Conservation (phyloP, 768 basidiomycete genomes). For the Leccinum broughii region DNA sequence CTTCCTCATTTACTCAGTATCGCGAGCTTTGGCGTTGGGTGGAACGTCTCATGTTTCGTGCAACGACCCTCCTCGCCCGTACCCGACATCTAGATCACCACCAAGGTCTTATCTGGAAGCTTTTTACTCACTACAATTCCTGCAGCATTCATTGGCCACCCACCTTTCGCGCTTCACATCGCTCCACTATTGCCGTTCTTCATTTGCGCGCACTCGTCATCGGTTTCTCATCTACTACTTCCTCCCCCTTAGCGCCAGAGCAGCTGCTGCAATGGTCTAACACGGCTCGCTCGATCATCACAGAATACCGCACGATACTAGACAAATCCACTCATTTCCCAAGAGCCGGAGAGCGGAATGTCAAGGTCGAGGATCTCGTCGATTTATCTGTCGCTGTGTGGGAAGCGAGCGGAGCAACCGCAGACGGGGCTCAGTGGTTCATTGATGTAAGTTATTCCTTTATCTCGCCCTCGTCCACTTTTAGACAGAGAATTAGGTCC, state of each 20-base stretch:
- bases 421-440: slow-evolving; percentile 71
- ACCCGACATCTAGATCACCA: slow-evolving; percentile 38
- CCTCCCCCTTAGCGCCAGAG: slow-evolving; percentile 22
- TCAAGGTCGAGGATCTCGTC: slow-evolving; percentile 79
- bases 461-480: neutral
- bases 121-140: slow-evolving; percentile 59
- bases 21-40: slow-evolving; percentile 88
- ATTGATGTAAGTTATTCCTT: slow-evolving; percentile 61
- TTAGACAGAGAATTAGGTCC: slow-evolving; percentile 47
- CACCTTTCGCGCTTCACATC: slow-evolving; percentile 73
- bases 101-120: slow-evolving; percentile 53
- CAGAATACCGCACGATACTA: slow-evolving; percentile 70
- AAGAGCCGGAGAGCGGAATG: slow-evolving; percentile 74
- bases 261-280: slow-evolving; percentile 58
- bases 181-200: slow-evolving; percentile 66
- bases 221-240: slow-evolving; percentile 34
- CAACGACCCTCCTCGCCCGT: slow-evolving; percentile 62
- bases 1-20: slow-evolving; percentile 59
- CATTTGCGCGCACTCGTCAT: slow-evolving; percentile 74
- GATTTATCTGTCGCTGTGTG: slow-evolving; percentile 80
- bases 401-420: slow-evolving; percentile 69
- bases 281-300: slow-evolving; percentile 63
- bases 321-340: slow-evolving; percentile 75
- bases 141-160: slow-evolving; percentile 76
- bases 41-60: slow-evolving; percentile 82